A percentile compares a stretch with the other conserved stretches of the same genome.
Evolutionary conservation across 2,329 filamentous ascomycete species (phyloP).

Genomic region (Claviceps quebecensis): DNA sequence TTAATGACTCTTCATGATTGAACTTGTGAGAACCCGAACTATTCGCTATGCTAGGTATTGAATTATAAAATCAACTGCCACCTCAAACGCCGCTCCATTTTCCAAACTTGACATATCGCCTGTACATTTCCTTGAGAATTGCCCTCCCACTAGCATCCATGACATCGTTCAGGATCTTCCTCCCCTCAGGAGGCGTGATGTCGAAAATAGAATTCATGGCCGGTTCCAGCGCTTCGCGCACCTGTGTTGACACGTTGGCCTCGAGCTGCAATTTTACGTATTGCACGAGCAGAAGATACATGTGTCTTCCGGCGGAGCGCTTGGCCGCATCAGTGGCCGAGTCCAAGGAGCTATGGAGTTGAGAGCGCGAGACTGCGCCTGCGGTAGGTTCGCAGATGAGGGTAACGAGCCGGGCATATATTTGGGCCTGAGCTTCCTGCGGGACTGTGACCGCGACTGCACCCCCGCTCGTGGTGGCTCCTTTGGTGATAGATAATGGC

Average conservation of each 20-base stretch:
- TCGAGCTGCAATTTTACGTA: constrained; percentile 50
- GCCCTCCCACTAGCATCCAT: constrained; percentile 46
- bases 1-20: not conserved
- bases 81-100: constrained; percentile 46
- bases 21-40: not conserved
- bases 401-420: constrained; percentile 41
- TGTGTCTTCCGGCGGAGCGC: constrained; percentile 45
- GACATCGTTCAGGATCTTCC: constrained; percentile 43
- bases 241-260: constrained; percentile 31
- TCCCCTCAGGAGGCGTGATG: constrained; percentile 39
- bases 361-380: constrained; percentile 36
- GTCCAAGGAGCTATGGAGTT: constrained; percentile 33
- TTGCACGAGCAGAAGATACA: constrained; percentile 44
- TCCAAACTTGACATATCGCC: constrained; percentile 46
- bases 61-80: not conserved
- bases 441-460: constrained; percentile 8
- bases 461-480: not conserved
- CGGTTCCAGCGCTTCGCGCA: constrained; percentile 42
- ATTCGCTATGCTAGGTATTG: not conserved
- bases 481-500: not conserved
- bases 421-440: constrained; percentile 32
- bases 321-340: constrained; percentile 48
- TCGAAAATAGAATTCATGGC: constrained; percentile 46
- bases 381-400: constrained; percentile 45
- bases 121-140: constrained; percentile 44